Evolutionary conservation across 257 asterid genomes (phyloP), one percentile per base, ranked within the genome.

Genomic region (Voacanga thouarsii): DNA sequence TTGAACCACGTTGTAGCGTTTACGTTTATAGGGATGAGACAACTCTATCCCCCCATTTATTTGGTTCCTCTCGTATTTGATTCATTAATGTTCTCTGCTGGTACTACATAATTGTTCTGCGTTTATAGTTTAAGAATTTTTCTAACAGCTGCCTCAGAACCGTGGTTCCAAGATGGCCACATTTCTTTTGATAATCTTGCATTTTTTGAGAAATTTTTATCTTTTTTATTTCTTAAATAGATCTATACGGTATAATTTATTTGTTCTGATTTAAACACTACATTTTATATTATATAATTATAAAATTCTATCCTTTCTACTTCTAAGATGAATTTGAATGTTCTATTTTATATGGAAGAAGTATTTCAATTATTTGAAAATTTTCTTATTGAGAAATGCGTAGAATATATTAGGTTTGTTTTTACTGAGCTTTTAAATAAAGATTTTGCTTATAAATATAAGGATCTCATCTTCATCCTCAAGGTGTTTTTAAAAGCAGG

Each of bases 1-100:
- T 75, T 70, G 14, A 39, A 59, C 83, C 85, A 82, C 82, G 78
- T 69, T 60, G 50, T n/a, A 39, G 6, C 78, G 75, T 74, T 7
- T 18, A 9, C 44, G 37, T 68, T 57, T 72, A 30, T 9, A 61
- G 19, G 10, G 43, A 28, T 12, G 55, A 60, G 82, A 83, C 84
- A 80, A 80, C 78, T 67, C 41, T 45, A 78, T 73, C 79, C 65
- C 63, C 28, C 44, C 59, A 69, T 55, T 72, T 53, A 39, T 83
- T 76, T 71, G 83, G 79, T 76, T 79, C 76, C 60, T 70, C 43
- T 24, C 73, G n/a, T 74, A 75, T 57, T 45, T 15, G 45, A 18
- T 72, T 15, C 28, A 14, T 19, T 53, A 12, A 18, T 53, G 24
- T 72, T 51, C 12, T 30, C 51, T 10, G 47, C 9, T 44, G 6